Conservation (phyloP, 2,329 filamentous ascomycete species). For the Geosmithia flava region DNA sequence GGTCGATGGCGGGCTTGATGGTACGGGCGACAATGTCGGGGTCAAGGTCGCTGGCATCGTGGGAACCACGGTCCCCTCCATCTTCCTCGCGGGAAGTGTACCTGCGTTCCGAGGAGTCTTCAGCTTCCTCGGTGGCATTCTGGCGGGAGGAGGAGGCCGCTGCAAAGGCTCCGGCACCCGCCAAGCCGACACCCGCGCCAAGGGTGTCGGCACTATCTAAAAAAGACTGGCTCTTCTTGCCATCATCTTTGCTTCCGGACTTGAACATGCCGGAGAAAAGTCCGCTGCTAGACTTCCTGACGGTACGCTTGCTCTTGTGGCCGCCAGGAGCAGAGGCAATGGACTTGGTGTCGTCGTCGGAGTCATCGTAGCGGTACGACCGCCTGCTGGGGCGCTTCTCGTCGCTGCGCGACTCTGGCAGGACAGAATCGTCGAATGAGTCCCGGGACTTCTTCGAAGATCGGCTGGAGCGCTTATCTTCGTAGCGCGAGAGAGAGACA, state of each 20-base stretch:
- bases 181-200: slow-evolving; percentile 57
- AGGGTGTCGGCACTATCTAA: slow-evolving; percentile 60
- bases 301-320: slow-evolving; percentile 20
- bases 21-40: slow-evolving; percentile 44
- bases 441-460: neutral
- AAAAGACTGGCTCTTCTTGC: slow-evolving; percentile 41
- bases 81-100: slow-evolving; percentile 11
- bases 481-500: too few relatives aligned
- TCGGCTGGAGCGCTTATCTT: too few relatives aligned
- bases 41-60: slow-evolving; percentile 24
- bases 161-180: slow-evolving; percentile 20
- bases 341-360: slow-evolving; percentile 35
- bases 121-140: slow-evolving; percentile 9
- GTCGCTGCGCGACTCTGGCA: neutral
- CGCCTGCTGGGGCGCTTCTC: slow-evolving; percentile 4
- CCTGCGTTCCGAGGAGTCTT: slow-evolving; percentile 19
- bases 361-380: slow-evolving; percentile 24
- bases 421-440: neutral
- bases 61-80: slow-evolving; percentile 4
- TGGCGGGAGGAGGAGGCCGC: slow-evolving; percentile 9
- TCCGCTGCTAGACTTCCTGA: slow-evolving; percentile 24
- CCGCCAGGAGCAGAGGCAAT: slow-evolving; percentile 22
- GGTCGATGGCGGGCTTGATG: slow-evolving; percentile 55
- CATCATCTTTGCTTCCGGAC: slow-evolving; percentile 25
- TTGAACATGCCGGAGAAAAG: slow-evolving; percentile 38